Evolutionary conservation across 805 yeast species (phyloP).

Genomic region (Ogataea angusta): DNA sequence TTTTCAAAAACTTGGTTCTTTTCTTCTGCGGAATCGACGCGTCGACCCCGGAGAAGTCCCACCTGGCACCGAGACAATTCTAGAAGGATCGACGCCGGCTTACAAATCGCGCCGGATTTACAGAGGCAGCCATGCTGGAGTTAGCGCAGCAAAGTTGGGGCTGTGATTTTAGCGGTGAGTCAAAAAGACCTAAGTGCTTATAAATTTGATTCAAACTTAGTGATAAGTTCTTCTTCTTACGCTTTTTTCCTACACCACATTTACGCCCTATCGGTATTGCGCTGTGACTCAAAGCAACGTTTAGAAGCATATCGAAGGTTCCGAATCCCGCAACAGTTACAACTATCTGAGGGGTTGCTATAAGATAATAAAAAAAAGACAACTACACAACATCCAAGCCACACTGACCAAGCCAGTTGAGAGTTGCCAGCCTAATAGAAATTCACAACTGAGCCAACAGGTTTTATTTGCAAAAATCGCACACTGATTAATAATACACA

Average conservation of each 20-base stretch:
- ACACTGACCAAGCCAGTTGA: slow-evolving; percentile 1
- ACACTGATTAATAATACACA: slow-evolving; percentile 6
- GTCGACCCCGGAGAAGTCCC: slow-evolving; percentile 1
- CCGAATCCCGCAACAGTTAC: slow-evolving; percentile 1
- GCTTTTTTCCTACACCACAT: not conserved
- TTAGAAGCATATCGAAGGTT: not conserved
- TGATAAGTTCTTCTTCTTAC: slow-evolving; percentile 6
- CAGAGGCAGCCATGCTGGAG: slow-evolving; percentile 3
- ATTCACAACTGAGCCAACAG: not conserved
- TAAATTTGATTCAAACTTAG: slow-evolving; percentile 1
- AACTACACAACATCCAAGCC: not conserved
- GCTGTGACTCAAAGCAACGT: not conserved
- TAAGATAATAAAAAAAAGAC: slow-evolving; percentile 1
- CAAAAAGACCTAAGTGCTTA: slow-evolving; percentile 2
- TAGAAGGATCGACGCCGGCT: slow-evolving; percentile 7
- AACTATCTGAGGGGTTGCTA: slow-evolving; percentile 1
- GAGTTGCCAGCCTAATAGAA: not conserved
- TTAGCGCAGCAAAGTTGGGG: slow-evolving; percentile 8
- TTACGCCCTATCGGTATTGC: slow-evolving; percentile 2
- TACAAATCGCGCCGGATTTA: slow-evolving; percentile 3
- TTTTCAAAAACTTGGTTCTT: not conserved
- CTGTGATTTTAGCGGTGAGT: slow-evolving; percentile 10
- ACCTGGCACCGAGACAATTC: slow-evolving; percentile 5
- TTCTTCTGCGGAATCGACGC: slow-evolving; percentile 6
- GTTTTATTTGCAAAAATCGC: not conserved